These are phyloP conservation scores for Mycena belliarum DNA, from an alignment of 768 basidiomycete genomes.

Conservation along the genomic window DNA sequence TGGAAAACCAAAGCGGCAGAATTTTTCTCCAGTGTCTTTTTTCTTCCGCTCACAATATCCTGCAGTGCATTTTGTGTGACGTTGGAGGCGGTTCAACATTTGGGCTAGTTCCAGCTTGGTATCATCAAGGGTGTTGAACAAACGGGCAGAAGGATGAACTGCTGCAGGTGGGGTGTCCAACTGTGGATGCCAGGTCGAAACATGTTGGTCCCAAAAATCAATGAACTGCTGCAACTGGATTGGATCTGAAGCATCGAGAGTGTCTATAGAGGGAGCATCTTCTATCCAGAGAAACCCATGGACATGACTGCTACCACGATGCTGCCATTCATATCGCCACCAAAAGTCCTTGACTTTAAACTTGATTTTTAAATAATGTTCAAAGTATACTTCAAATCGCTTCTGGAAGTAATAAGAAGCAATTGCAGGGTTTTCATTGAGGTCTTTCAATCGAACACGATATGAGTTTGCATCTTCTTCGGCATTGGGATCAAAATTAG, in stretches of 20 bases:
- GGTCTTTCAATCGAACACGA: not conserved
- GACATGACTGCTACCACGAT: constrained; percentile 26
- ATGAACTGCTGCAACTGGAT: constrained; percentile 5
- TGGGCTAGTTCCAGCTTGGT: constrained; percentile 29
- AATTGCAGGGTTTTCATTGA: too few species aligned
- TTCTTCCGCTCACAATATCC: constrained; percentile 26
- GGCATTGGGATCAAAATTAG: constrained; percentile 6
- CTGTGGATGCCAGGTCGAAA: constrained; percentile 22
- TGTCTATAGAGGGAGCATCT: constrained; percentile 26
- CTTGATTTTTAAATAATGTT: constrained; percentile 1
- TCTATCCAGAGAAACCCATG: constrained; percentile 31
- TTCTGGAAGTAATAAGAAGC: too few species aligned
- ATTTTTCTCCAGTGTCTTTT: constrained; percentile 20
- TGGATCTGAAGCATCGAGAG: constrained; percentile 6
- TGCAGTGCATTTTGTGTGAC: constrained; percentile 27
- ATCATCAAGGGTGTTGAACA: constrained; percentile 18
- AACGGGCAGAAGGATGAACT: constrained; percentile 21
- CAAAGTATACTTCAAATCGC: too few species aligned
- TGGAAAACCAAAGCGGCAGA: constrained; percentile 26
- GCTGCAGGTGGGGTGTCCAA: constrained; percentile 12
- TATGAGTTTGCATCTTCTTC: constrained; percentile 18
- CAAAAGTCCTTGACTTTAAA: constrained; percentile 25
- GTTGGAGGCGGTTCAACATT: constrained; percentile 25
- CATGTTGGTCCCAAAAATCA: constrained; percentile 21
- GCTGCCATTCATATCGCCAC: constrained; percentile 27